Conservation (phyloP, 208 protist genomes). For the Porcisia deanei region DNA sequence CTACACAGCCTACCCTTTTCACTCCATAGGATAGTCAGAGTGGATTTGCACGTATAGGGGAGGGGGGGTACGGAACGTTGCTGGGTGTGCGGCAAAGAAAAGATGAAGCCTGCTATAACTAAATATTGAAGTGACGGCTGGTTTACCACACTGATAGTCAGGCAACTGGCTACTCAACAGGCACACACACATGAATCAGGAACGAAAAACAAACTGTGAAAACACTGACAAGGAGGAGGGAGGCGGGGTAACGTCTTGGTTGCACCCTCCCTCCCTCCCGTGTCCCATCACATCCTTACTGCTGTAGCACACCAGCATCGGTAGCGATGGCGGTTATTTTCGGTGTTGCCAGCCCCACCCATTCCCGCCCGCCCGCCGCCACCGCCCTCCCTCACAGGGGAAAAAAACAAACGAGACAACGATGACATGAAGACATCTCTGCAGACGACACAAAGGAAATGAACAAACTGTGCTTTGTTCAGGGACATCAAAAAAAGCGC, state of each 20-base stretch:
- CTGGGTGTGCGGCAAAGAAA: neutral
- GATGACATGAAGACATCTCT: neutral
- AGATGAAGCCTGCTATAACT: neutral
- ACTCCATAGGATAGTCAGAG: too few species aligned
- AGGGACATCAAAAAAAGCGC: neutral
- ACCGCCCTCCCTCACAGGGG: too few species aligned
- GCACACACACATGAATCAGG: constrained; percentile 1
- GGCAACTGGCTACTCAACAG: neutral
- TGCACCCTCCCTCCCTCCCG: neutral
- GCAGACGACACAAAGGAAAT: neutral
- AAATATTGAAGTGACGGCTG: neutral
- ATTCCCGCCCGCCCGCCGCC: too few species aligned
- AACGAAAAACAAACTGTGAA: constrained; percentile 11
- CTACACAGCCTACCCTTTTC: too few species aligned
- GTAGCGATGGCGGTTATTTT: neutral
- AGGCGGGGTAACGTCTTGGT: neutral
- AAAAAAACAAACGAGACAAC: neutral
- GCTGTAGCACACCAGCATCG: neutral
- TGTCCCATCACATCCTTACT: neutral
- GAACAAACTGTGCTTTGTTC: neutral
- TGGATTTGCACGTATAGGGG: neutral
- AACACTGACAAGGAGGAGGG: neutral
- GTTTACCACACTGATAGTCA: neutral
- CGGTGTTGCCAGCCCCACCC: too few species aligned
- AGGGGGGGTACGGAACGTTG: neutral